Base-by-base conservation (phyloP, 345 rosid species). In the Noccaea caerulescens region DNA sequence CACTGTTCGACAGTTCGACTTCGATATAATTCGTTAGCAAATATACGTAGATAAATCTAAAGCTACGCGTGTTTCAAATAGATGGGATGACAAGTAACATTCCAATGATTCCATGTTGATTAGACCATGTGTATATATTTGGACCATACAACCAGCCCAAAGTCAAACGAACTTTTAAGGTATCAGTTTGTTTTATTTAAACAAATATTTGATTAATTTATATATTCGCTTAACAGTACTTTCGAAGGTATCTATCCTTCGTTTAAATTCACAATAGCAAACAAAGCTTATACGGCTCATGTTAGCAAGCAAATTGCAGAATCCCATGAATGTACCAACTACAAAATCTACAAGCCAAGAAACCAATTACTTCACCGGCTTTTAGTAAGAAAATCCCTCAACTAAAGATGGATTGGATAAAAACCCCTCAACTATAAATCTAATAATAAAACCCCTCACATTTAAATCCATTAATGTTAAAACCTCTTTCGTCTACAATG, bases 301-400 rank as follows among this genome's bases (percentile, higher is more conserved):
- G 49, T 74, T 59, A 74, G 63, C 56, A 36, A 59, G 11, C 16
- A 57, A 51, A 43, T 59, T 67, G 72, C 56, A 74, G 66, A 59
- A 59, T 50, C 49, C 23, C 34, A 51, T 42, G 50, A 33, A 75
- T 52, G 63, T 58, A 68, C 67, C 73, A 75, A 67, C 10, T 39
- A 67, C 68, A 52, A 67, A 60, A 59, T 75, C 55, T 60, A 67
- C 73, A 74, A 74, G 67, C 78, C 56, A 74, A 75, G 78, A 75
- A 67, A 75, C 37, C 68, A 67, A 66, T 33, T 33, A 74, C 68
- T n/a, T n/a, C n/a, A n/a, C n/a, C n/a, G n/a, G n/a, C n/a, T n/a
- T n/a, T n/a, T n/a, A n/a, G n/a, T n/a, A n/a, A n/a, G n/a, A 16
- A 16, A 16, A 16, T 1, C 18, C 18, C 18, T 16, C 18, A 16